phyloP scores from a whole-genome alignment of 768 basidiomycete species.

The Serendipita sp. region DNA sequence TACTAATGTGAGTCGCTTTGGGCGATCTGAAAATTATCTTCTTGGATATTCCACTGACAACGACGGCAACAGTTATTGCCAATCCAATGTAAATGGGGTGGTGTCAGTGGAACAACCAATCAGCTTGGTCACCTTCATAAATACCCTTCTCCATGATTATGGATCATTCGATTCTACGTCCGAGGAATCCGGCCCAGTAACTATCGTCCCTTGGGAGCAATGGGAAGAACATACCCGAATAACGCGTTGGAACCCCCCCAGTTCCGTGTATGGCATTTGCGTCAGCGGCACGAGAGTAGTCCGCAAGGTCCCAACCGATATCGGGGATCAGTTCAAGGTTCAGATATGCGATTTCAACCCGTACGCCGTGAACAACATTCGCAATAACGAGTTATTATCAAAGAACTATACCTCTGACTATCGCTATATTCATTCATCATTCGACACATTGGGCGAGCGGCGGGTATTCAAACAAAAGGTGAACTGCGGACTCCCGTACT shows the following conservation, averaged over 20 bases:
- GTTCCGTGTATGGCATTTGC: neutral
- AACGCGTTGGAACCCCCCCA: neutral
- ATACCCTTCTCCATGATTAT: neutral
- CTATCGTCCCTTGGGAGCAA: neutral
- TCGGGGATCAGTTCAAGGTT: neutral
- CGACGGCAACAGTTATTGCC: neutral
- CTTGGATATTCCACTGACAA: neutral
- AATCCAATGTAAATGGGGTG: too few relatives aligned
- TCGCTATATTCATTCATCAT: neutral
- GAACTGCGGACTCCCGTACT: neutral
- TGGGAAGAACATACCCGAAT: neutral
- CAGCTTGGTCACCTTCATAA: neutral
- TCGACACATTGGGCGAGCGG: neutral
- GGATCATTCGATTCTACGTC: neutral
- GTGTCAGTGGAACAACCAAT: too few relatives aligned
- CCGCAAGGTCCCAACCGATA: neutral
- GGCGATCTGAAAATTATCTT: neutral
- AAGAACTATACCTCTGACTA: neutral
- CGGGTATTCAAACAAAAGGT: neutral
- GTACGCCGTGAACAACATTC: neutral
- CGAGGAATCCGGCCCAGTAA: neutral
- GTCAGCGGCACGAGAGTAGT: neutral
- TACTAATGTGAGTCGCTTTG: neutral
- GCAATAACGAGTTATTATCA: neutral
- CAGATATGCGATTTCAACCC: slow-evolving; percentile 4